A percentile compares a stretch with the other conserved stretches of the same genome.
phyloP scores from a whole-genome alignment of 352 stramenopile genomes.

The Phytopythium vexans region DNA sequence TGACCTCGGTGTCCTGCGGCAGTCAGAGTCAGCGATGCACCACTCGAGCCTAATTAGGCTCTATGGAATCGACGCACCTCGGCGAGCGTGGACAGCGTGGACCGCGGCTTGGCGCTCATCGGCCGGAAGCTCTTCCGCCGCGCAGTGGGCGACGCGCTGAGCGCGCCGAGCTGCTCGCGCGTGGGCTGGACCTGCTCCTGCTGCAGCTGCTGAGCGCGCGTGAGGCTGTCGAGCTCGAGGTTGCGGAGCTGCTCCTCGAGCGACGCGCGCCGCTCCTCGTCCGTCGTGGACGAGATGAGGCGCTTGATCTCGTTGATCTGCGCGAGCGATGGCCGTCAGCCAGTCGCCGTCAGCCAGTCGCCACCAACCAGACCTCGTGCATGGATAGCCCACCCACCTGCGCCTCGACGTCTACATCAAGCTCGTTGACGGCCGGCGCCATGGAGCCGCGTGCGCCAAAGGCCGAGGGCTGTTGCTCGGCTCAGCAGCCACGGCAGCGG shows the following conservation, averaged over 20 bases:
- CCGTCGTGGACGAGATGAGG: constrained; percentile 68
- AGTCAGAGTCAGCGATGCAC: background rate
- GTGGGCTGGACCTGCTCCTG: constrained; percentile 7
- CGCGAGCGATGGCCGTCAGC: background rate
- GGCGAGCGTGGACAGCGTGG: constrained; percentile 44
- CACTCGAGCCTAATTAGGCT: background rate
- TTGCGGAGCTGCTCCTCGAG: constrained; percentile 71
- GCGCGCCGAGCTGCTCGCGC: background rate
- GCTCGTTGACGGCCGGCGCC: constrained; percentile 60
- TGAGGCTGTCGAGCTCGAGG: constrained; percentile 56
- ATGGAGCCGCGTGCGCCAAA: constrained; percentile 15
- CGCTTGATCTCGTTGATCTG: constrained; percentile 79
- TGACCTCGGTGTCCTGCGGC: constrained; percentile 51
- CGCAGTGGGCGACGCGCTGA: background rate
- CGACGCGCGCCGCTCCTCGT: constrained; percentile 43
- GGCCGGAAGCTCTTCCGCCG: constrained; percentile 73
- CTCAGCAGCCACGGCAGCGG: background rate
- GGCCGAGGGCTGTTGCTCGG: background rate
- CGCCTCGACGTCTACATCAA: constrained; percentile 65
- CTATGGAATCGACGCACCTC: constrained; percentile 21
- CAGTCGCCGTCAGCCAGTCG: background rate
- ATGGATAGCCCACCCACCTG: constrained; percentile 30
- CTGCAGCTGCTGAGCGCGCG: constrained; percentile 30
- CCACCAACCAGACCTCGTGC: background rate
- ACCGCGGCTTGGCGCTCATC: constrained; percentile 58